Evolutionary conservation across 2,329 filamentous ascomycete genomes (phyloP), one percentile per base, ranked within the genome.

Genomic region (Kalmusia sp.): DNA sequence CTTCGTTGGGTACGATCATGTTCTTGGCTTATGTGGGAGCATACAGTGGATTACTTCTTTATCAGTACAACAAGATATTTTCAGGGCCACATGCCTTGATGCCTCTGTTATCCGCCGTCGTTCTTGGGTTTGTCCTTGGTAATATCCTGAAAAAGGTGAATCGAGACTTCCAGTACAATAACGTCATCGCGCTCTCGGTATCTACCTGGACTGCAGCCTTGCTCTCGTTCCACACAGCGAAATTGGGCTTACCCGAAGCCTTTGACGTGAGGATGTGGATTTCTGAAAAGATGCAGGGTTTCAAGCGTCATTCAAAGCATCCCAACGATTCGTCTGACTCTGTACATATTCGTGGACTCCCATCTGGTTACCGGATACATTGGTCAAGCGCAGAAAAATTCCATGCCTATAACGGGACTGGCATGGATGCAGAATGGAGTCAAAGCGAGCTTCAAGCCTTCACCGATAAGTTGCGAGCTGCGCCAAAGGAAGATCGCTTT

Each of bases 151-250:
- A 75, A 17, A 52, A 70, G 31, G 60, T 69, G n/a, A 43, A 72
- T 5, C 75, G 76, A 1, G 24, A 65, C 0, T 83, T 79, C 51
- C 45, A 65, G 2, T 84, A 78, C 58, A 73, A 75, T 28, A 74
- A 77, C 38, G 77, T 82, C 12, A 78, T 83, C 53, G 77, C 79
- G 2, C 72, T 85, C 7, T 80, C 70, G 5, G 63, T 72, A 3
- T 74, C 77, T 4, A 84, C 82, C 6, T 84, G 82, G 82, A 80
- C 74, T 12, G 76, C 79, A 12, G 82, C 80, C 9, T 61, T 84
- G 15, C 69, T 83, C 3, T 79, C 79, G 0, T 68, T 83, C 22
- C 71, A 73, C 45, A 79, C 75, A 9, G 79, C 80, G 1, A 80
- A 80, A 33, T 74, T 84, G 55, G 76, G 78, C 12, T 76, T 79